Conservation (phyloP, 495 filamentous ascomycete genomes). For the Podospora pseudopauciseta region DNA sequence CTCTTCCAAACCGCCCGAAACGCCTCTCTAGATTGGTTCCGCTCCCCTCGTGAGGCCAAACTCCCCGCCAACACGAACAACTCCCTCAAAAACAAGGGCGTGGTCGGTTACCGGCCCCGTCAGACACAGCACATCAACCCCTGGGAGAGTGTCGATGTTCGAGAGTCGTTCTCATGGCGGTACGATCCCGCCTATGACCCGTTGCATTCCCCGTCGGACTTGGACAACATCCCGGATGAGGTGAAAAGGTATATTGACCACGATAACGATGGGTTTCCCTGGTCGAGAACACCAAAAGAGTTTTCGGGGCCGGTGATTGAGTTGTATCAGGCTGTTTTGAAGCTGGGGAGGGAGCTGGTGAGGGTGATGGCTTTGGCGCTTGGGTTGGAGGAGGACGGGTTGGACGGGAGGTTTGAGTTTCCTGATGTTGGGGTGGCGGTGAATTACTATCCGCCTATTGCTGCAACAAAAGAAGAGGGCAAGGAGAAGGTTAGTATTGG, state of each 20-base stretch:
- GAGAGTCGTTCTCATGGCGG: conserved; percentile 43
- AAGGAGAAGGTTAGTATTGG: conserved; percentile 40
- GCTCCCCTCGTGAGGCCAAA: conserved; percentile 40
- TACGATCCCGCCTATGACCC: conserved; percentile 49
- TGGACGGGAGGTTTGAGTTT: conserved; percentile 46
- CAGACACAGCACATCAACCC: conserved; percentile 34
- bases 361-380: conserved; percentile 49
- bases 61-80: conserved; percentile 27
- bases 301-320: conserved; percentile 45
- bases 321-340: conserved; percentile 46
- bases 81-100: conserved; percentile 33
- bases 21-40: conserved; percentile 44
- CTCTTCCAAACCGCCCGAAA: conserved; percentile 32
- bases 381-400: conserved; percentile 46
- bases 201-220: conserved; percentile 21
- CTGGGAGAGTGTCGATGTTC: conserved; percentile 34
- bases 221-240: conserved; percentile 35
- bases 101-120: conserved; percentile 26
- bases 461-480: not conserved
- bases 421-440: conserved; percentile 38
- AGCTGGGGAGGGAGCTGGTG: conserved; percentile 44
- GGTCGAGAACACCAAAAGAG: conserved; percentile 41
- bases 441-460: conserved; percentile 32
- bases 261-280: conserved; percentile 48
- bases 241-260: conserved; percentile 37